Conservation (phyloP, 108 stramenopile species). For the Fragilaria crotonensis region DNA sequence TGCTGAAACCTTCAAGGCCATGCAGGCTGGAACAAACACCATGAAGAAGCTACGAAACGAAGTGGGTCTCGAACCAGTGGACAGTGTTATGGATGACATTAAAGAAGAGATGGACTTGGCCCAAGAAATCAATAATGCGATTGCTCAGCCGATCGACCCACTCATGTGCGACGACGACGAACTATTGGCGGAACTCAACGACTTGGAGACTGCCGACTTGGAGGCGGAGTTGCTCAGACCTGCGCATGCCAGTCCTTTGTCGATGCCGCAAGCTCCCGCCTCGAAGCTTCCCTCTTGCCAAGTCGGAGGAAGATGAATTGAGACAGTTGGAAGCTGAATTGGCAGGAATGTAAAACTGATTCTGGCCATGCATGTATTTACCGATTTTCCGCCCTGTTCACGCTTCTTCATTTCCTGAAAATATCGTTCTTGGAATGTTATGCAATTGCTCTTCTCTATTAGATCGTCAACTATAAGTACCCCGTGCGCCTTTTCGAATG, state of each 20-base stretch:
- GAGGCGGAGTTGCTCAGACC: conserved; percentile 72
- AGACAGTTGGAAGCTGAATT: conserved; percentile 79
- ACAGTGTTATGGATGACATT: conserved; percentile 94
- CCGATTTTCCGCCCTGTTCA: too few relatives aligned
- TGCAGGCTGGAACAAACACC: conserved; percentile 79
- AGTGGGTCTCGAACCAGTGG: conserved; percentile 90
- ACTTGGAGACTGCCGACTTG: conserved; percentile 80
- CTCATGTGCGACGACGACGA: conserved; percentile 84
- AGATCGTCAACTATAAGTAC: too few relatives aligned
- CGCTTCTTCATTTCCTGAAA: too few relatives aligned
- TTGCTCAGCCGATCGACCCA: conserved; percentile 80
- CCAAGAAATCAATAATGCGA: conserved; percentile 80
- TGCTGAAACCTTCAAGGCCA: conserved; percentile 89
- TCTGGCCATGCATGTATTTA: too few relatives aligned
- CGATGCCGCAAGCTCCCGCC: conserved; percentile 62
- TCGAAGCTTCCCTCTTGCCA: conserved; percentile 48
- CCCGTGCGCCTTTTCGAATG: too few relatives aligned
- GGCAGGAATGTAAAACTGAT: conserved; percentile 81
- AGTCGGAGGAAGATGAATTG: conserved; percentile 83
- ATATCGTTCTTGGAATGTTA: too few relatives aligned
- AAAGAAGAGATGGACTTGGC: conserved; percentile 91
- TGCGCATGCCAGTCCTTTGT: conserved; percentile 22
- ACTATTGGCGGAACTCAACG: conserved; percentile 83
- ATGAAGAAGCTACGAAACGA: conserved; percentile 85
- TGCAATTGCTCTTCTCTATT: too few relatives aligned